Conservation (phyloP, 2,329 filamentous ascomycete species). For the Cordyceps cicadae region DNA sequence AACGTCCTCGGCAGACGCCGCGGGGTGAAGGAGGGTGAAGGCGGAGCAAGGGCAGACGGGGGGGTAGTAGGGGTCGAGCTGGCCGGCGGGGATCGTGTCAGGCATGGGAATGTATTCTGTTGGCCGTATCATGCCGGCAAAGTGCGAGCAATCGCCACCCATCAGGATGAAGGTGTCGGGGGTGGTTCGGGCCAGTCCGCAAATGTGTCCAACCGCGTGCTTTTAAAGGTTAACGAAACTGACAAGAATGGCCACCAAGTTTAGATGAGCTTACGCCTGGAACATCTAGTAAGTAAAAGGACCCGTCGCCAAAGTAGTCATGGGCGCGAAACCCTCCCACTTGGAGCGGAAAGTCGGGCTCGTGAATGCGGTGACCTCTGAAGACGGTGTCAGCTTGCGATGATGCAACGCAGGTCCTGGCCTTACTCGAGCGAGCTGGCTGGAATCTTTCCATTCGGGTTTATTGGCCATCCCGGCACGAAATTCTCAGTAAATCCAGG, state of each 20-base stretch:
- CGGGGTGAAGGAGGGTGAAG: not conserved
- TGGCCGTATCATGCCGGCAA: conserved; percentile 29
- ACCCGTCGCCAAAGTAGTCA: conserved; percentile 35
- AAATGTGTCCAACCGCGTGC: conserved; percentile 33
- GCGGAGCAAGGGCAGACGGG: not conserved
- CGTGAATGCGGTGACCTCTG: conserved; percentile 20
- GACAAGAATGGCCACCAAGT: no score
- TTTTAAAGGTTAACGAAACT: not conserved
- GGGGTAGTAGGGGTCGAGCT: not conserved
- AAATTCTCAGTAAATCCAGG: conserved; percentile 40
- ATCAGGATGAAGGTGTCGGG: conserved; percentile 32
- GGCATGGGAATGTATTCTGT: conserved; percentile 27
- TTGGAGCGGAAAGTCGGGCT: conserved; percentile 22
- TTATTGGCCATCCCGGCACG: conserved; percentile 38
- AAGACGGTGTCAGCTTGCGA: not conserved
- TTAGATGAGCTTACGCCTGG: conserved; percentile 21
- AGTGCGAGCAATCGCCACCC: conserved; percentile 35
- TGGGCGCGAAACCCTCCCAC: conserved; percentile 30
- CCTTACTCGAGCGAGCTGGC: conserved; percentile 27
- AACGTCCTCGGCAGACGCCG: not conserved
- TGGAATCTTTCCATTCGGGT: conserved; percentile 25
- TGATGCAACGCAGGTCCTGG: not conserved
- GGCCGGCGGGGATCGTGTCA: conserved; percentile 15
- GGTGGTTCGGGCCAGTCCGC: conserved; percentile 31
- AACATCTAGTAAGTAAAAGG: conserved; percentile 33